Conservation (phyloP, 2,329 filamentous ascomycete species). For the Calonectria naviculata region DNA sequence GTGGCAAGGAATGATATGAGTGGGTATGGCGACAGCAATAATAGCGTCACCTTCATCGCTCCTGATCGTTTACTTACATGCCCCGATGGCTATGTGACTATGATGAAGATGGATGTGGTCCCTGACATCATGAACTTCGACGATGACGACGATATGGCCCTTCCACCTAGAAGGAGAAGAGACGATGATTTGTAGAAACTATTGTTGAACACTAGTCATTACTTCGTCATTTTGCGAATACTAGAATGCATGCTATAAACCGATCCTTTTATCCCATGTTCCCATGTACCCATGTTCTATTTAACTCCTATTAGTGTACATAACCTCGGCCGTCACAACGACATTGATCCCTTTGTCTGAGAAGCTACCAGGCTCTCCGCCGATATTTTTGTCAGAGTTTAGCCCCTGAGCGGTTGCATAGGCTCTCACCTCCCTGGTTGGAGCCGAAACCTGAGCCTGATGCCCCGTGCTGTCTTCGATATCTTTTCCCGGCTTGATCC, state of each 20-base stretch:
- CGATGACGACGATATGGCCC: not conserved
- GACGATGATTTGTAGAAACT: too few relatives aligned
- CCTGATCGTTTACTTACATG: not conserved
- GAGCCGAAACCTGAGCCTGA: not conserved
- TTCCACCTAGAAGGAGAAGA: not conserved
- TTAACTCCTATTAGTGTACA: not conserved
- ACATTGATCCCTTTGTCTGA: not conserved
- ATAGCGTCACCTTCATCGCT: not conserved
- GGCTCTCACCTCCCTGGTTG: not conserved
- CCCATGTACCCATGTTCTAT: too few relatives aligned
- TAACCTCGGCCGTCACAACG: not conserved
- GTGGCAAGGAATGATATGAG: not conserved
- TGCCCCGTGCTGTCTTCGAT: not conserved
- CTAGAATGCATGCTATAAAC: not conserved
- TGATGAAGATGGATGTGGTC: not conserved
- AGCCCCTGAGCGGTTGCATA: not conserved
- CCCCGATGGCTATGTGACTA: not conserved
- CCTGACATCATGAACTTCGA: not conserved
- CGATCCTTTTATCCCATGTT: not conserved
- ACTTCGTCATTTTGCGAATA: not conserved
- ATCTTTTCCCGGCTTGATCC: slow-evolving; percentile 12
- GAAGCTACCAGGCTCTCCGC: not conserved
- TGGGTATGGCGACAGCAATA: not conserved
- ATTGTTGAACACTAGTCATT: not conserved
- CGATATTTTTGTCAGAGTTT: not conserved